These are phyloP conservation scores for Trichoderma sp. DNA, from an alignment of 2,329 filamentous ascomycete genomes.

Conservation along the genomic window DNA sequence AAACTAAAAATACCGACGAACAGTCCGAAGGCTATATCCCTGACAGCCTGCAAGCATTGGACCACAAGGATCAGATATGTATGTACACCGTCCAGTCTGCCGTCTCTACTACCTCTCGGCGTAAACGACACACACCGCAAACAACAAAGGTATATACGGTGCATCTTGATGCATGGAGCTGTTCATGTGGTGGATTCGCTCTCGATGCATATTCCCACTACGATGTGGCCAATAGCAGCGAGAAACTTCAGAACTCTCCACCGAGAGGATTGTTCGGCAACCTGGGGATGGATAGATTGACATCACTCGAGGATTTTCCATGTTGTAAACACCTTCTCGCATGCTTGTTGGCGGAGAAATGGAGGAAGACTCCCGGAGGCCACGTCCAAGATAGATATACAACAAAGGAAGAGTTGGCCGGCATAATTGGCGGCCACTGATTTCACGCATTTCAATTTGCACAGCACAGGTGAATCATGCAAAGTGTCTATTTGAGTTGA, in stretches of 20 bases:
- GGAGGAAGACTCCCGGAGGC: slow-evolving; percentile 52
- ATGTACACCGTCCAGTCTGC: slow-evolving; percentile 66
- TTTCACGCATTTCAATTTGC: background rate
- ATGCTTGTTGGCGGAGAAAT: slow-evolving; percentile 70
- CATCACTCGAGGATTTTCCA: slow-evolving; percentile 41
- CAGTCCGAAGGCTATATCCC: no score
- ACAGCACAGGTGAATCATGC: background rate
- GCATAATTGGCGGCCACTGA: slow-evolving; percentile 53
- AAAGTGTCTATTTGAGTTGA: background rate
- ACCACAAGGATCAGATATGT: slow-evolving; percentile 15
- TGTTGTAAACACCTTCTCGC: slow-evolving; percentile 90
- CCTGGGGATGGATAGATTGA: slow-evolving; percentile 38
- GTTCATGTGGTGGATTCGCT: slow-evolving; percentile 81
- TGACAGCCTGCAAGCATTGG: background rate
- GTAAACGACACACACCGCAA: slow-evolving; percentile 21
- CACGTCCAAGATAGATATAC: slow-evolving; percentile 56
- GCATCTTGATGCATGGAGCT: slow-evolving; percentile 75
- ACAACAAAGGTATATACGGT: slow-evolving; percentile 60
- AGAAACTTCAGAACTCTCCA: background rate
- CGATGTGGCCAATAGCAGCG: background rate
- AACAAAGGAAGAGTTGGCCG: slow-evolving; percentile 67
- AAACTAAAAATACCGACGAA: background rate
- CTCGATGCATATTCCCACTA: slow-evolving; percentile 62
- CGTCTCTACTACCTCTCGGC: slow-evolving; percentile 33
- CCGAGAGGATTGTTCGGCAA: slow-evolving; percentile 46